Percentiles rank a stretch among this genome's conserved stretches.
Evolutionary conservation across 2,329 filamentous ascomycete genomes (phyloP).

Genomic region (Fusarium sp.): DNA sequence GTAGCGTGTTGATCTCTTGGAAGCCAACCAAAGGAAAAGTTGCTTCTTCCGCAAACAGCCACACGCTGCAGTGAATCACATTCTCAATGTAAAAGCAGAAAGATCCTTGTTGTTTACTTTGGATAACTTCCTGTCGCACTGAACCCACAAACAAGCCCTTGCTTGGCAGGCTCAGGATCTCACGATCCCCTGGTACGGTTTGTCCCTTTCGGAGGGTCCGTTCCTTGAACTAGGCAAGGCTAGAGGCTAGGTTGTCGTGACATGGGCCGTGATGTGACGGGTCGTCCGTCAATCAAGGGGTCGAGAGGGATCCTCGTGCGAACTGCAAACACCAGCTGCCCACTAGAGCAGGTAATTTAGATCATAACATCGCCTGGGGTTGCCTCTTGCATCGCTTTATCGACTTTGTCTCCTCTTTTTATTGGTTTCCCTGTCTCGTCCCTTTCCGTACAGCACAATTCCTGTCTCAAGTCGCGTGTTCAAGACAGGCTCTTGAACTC

Average conservation of each 20-base stretch:
- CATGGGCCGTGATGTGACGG: constrained; percentile 16
- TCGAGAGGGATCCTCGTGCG: constrained; percentile 30
- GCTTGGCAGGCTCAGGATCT: constrained; percentile 18
- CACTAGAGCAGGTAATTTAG: constrained; percentile 37
- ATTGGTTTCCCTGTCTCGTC: constrained; percentile 33
- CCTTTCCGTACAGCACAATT: constrained; percentile 18
- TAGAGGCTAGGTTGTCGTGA: constrained; percentile 13
- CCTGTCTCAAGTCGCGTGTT: constrained; percentile 20
- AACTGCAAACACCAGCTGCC: constrained; percentile 20
- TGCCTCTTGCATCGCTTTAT: constrained; percentile 18
- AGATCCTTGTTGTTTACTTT: constrained; percentile 21
- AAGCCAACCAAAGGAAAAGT: constrained; percentile 7
- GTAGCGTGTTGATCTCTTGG: constrained; percentile 31
- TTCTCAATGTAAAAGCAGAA: neutral
- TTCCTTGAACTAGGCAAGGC: constrained; percentile 17
- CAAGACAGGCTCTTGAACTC: constrained; percentile 40
- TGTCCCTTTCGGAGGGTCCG: constrained; percentile 33
- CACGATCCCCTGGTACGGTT: constrained; percentile 28
- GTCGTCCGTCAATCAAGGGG: constrained; percentile 35
- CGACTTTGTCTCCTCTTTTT: constrained; percentile 39
- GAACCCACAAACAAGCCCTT: constrained; percentile 13
- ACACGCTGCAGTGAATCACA: constrained; percentile 1
- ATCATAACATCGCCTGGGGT: constrained; percentile 32
- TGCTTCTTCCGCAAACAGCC: constrained; percentile 22
- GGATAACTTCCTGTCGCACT: neutral